Conservation (phyloP, 1,284 basidiomycete species). For the Ustilago tritici region DNA sequence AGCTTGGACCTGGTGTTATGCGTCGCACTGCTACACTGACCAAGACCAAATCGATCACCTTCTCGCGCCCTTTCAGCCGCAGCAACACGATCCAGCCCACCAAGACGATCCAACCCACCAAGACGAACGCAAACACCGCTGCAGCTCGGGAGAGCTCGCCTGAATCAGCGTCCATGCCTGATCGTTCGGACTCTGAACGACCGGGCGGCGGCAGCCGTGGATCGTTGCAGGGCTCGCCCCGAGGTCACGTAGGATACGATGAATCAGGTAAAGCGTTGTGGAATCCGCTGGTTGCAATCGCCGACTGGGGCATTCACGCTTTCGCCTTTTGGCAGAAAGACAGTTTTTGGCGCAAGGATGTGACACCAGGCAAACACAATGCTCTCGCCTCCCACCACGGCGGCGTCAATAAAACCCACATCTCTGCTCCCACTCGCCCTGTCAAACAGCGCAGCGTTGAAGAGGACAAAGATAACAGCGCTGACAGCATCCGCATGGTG, state of each 20-base stretch:
- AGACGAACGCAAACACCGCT: not conserved
- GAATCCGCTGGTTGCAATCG: slow-evolving; percentile 55
- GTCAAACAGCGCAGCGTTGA: slow-evolving; percentile 34
- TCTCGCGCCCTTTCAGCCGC: slow-evolving; percentile 35
- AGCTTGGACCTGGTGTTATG: slow-evolving; percentile 61
- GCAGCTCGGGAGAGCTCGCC: slow-evolving; percentile 4
- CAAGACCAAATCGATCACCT: slow-evolving; percentile 41
- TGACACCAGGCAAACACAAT: slow-evolving; percentile 23
- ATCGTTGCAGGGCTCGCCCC: slow-evolving; percentile 9
- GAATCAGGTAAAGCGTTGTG: slow-evolving; percentile 40
- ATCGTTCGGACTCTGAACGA: slow-evolving; percentile 8
- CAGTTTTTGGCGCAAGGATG: slow-evolving; percentile 61
- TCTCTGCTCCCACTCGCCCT: slow-evolving; percentile 24
- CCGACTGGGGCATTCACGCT: slow-evolving; percentile 33
- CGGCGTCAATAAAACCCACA: slow-evolving; percentile 21
- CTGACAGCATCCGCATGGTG: not conserved
- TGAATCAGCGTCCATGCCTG: slow-evolving; percentile 6
- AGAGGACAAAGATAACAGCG: slow-evolving; percentile 14
- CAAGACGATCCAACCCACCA: slow-evolving; percentile 11
- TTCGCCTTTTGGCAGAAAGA: slow-evolving; percentile 57
- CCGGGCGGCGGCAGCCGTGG: not conserved
- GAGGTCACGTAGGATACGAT: slow-evolving; percentile 40
- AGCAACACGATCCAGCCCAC: slow-evolving; percentile 35
- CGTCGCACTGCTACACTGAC: slow-evolving; percentile 52
- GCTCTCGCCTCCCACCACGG: slow-evolving; percentile 11